Conservation (phyloP, 768 basidiomycete genomes). For the Russula sp. region DNA sequence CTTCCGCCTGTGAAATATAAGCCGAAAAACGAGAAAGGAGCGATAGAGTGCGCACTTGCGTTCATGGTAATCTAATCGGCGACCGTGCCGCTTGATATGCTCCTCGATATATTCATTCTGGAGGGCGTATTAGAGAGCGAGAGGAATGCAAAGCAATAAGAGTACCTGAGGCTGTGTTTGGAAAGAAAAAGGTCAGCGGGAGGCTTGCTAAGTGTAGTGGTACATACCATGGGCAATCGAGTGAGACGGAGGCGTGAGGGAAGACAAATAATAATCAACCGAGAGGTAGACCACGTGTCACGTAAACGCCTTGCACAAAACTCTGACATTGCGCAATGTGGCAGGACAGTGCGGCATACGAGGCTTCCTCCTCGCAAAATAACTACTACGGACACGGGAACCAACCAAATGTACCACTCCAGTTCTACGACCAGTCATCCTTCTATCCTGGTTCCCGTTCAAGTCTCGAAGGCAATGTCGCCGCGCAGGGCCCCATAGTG, state of each 20-base stretch:
- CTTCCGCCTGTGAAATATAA: constrained; percentile 58
- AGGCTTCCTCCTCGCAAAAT: constrained; percentile 56
- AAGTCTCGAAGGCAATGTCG: constrained; percentile 71
- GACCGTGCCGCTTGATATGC: constrained; percentile 94
- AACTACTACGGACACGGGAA: constrained; percentile 51
- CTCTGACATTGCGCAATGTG: constrained; percentile 57
- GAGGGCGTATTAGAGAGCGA: constrained; percentile 24
- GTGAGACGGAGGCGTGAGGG: too few relatives aligned
- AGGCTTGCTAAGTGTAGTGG: background rate
- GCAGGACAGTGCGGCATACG: constrained; percentile 68
- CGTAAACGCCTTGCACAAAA: background rate
- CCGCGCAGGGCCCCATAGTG: constrained; percentile 52
- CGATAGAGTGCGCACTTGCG: constrained; percentile 61
- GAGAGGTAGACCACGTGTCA: background rate
- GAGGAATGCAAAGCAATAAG: background rate
- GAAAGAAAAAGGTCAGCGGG: constrained; percentile 12
- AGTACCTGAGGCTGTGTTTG: constrained; percentile 63
- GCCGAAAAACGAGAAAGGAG: constrained; percentile 3
- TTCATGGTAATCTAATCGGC: constrained; percentile 94
- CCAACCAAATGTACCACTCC: constrained; percentile 56
- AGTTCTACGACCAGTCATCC: constrained; percentile 67
- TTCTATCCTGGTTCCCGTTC: constrained; percentile 71
- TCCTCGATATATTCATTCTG: constrained; percentile 99
- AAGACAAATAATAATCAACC: constrained; percentile 6
- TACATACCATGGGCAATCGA: constrained; percentile 24